phyloP scores from a whole-genome alignment of 768 basidiomycete genomes.

The Lentinula aciculospora region DNA sequence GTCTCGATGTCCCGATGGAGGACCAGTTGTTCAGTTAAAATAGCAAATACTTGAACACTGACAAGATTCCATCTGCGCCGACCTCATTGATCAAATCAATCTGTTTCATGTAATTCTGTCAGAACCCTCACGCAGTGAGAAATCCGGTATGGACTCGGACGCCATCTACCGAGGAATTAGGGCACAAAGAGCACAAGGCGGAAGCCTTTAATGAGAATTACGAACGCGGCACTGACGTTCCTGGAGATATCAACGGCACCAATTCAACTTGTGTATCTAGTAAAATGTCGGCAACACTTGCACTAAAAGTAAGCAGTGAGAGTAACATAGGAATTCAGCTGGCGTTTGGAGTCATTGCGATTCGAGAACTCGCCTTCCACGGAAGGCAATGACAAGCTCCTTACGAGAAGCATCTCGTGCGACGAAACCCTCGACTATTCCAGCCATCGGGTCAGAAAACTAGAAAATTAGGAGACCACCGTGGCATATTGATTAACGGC shows the following conservation, averaged over 20 bases:
- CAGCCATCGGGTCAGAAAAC: conserved; percentile 37
- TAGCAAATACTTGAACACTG: conserved; percentile 29
- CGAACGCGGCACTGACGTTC: conserved; percentile 36
- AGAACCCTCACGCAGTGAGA: conserved; percentile 34
- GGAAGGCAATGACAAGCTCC: conserved; percentile 43
- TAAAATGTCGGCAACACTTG: conserved; percentile 34
- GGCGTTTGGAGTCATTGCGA: not conserved
- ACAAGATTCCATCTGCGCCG: conserved; percentile 49
- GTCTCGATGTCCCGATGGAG: conserved; percentile 27
- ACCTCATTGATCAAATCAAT: not conserved
- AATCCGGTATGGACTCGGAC: conserved; percentile 45
- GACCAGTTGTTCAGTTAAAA: conserved; percentile 29
- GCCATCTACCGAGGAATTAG: conserved; percentile 23
- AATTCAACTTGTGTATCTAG: conserved; percentile 36
- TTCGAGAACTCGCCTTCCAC: conserved; percentile 37
- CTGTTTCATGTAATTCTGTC: not conserved
- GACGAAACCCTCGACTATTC: conserved; percentile 41
- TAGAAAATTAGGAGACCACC: conserved; percentile 11
- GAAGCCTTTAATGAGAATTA: not conserved
- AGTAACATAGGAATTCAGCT: not conserved
- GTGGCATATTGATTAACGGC: not conserved
- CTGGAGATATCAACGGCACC: conserved; percentile 38
- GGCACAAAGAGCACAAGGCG: no score
- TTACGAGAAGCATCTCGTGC: conserved; percentile 38
- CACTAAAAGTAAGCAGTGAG: conserved; percentile 18